Percentiles rank a stretch among this genome's conserved stretches.
phyloP scores from a whole-genome alignment of 306 rosid species.

The Acacia confusa region DNA sequence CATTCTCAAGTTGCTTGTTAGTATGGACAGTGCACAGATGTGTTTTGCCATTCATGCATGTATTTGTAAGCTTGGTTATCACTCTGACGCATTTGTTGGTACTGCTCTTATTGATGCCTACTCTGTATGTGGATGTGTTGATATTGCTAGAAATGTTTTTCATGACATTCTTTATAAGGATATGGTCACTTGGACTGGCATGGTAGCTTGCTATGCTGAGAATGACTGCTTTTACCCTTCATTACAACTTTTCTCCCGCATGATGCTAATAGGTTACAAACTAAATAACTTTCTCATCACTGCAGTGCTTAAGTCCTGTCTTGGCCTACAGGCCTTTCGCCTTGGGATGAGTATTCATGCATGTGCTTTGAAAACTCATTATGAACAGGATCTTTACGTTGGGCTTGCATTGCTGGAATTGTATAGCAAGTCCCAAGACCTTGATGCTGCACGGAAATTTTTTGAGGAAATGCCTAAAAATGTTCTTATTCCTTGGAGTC shows the following conservation, averaged over 20 bases:
- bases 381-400: not conserved
- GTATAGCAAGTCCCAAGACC: not conserved
- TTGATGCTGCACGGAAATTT: not conserved
- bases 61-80: not conserved
- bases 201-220: slow-evolving; percentile 3
- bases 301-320: not conserved
- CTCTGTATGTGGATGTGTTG: not conserved
- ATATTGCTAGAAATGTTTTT: not conserved
- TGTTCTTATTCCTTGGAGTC: slow-evolving; percentile 3
- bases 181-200: not conserved
- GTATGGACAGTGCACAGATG: not conserved
- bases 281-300: not conserved
- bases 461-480: not conserved
- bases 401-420: not conserved
- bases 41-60: not conserved
- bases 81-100: not conserved
- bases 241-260: not conserved
- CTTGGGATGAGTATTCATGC: not conserved
- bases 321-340: not conserved
- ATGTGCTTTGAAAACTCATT: not conserved
- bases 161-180: not conserved
- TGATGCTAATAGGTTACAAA: not conserved
- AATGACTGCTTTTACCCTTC: not conserved
- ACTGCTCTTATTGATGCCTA: slow-evolving; percentile 1
- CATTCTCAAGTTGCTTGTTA: not conserved